Conservation (phyloP, 2,329 filamentous ascomycete genomes). For the Aspergillus sp. region DNA sequence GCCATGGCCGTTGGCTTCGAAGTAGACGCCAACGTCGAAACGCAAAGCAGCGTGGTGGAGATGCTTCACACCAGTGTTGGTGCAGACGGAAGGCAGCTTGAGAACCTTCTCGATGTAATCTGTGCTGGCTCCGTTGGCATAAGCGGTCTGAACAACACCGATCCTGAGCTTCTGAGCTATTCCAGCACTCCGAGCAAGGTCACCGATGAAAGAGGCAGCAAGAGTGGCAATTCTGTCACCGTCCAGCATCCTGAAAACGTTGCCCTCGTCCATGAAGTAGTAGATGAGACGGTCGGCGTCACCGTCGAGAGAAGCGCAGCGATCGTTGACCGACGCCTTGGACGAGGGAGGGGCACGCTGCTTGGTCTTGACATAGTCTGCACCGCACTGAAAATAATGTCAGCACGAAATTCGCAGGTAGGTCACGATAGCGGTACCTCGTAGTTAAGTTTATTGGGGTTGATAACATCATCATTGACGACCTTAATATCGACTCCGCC, state of each 20-base stretch:
- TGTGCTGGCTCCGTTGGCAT: slow-evolving; percentile 93
- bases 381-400: slow-evolving; percentile 66
- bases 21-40: slow-evolving; percentile 96
- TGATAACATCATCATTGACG: slow-evolving; percentile 88
- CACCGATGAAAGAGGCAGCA: slow-evolving; percentile 87
- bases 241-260: slow-evolving; percentile 86
- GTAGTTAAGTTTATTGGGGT: slow-evolving; percentile 82
- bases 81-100: slow-evolving; percentile 86
- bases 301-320: slow-evolving; percentile 88
- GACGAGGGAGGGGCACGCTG: slow-evolving; percentile 84
- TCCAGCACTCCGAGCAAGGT: slow-evolving; percentile 76
- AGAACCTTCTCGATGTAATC: slow-evolving; percentile 86
- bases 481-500: slow-evolving; percentile 77
- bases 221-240: slow-evolving; percentile 96
- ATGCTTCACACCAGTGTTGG: slow-evolving; percentile 94
- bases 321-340: slow-evolving; percentile 70
- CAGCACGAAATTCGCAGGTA: slow-evolving; percentile 5
- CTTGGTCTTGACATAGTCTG: slow-evolving; percentile 96
- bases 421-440: slow-evolving; percentile 63
- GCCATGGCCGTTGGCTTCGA: slow-evolving; percentile 97
- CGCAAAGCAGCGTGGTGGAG: slow-evolving; percentile 94
- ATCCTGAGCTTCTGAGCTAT: slow-evolving; percentile 79
- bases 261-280: slow-evolving; percentile 82
- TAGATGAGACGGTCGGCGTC: slow-evolving; percentile 95
- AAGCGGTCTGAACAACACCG: slow-evolving; percentile 94